Percentiles rank a stretch among this genome's conserved stretches.
Conservation (phyloP, 257 asterid species). For the Cordia subcordata region DNA sequence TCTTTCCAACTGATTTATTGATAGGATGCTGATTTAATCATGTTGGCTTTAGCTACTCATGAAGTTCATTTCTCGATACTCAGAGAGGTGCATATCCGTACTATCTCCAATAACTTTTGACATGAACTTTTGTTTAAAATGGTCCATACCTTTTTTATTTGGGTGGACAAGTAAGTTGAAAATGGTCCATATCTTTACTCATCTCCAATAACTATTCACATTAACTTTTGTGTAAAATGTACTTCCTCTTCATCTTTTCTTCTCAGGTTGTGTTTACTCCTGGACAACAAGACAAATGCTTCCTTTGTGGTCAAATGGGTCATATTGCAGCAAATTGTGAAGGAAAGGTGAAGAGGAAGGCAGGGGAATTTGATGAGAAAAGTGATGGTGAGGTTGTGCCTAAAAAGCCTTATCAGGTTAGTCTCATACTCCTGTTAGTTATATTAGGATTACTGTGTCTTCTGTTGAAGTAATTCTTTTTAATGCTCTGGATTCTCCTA, state of each 20-base stretch:
- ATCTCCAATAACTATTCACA: background rate
- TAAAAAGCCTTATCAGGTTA: conserved; percentile 90
- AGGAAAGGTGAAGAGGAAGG: conserved; percentile 91
- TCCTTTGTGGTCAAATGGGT: conserved; percentile 96
- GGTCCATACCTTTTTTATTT: no score
- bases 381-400: conserved; percentile 69
- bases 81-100: conserved; percentile 61
- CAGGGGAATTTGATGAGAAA: conserved; percentile 96
- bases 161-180: no score
- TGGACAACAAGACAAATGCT: conserved; percentile 96
- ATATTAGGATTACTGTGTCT: background rate
- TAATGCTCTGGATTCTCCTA: background rate
- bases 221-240: background rate
- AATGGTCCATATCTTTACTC: no score
- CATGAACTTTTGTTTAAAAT: no score
- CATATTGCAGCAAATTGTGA: conserved; percentile 89
- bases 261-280: conserved; percentile 85
- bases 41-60: conserved; percentile 93
- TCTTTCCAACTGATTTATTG: background rate
- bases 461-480: background rate
- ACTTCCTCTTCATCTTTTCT: conserved; percentile 8
- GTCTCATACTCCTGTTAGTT: background rate
- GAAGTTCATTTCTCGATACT: conserved; percentile 93
- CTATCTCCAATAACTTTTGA: no score
- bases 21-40: conserved; percentile 75